A percentile compares a stretch with the other conserved stretches of the same genome.
Evolutionary conservation across 1,284 basidiomycete genomes (phyloP).

Genomic region (Apiotrichum mycotoxinovorans): DNA sequence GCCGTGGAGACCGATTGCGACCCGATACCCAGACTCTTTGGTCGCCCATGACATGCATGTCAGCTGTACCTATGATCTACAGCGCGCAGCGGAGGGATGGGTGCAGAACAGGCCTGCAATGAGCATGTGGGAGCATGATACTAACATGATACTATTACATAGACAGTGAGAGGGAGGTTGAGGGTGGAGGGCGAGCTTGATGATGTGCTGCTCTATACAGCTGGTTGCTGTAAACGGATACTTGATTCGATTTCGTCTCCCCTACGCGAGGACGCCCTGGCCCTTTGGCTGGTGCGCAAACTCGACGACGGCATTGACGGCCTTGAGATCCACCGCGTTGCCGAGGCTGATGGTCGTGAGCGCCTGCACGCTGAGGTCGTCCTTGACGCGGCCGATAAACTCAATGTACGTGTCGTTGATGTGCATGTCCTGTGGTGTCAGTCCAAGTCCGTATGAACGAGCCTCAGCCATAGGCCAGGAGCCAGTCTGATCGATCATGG

Average conservation of each 20-base stretch:
- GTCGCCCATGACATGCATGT: conserved; percentile 14
- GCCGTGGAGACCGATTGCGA: conserved; percentile 2
- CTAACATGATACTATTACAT: conserved; percentile 2
- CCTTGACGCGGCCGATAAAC: conserved; percentile 66
- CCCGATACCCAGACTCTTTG: conserved; percentile 15
- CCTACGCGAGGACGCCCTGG: conserved; percentile 34
- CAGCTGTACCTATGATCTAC: conserved; percentile 13
- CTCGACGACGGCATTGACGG: conserved; percentile 43
- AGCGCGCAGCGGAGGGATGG: not conserved
- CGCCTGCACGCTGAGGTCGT: conserved; percentile 62
- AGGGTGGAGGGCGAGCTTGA: too few relatives aligned
- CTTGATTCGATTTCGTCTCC: not conserved
- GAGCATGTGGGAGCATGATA: not conserved
- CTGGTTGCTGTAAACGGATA: too few relatives aligned
- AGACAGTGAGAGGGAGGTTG: too few relatives aligned
- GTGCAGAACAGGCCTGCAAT: too few relatives aligned
- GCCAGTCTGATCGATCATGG: too few relatives aligned
- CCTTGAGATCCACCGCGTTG: conserved; percentile 54
- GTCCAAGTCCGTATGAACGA: not conserved
- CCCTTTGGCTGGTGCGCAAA: conserved; percentile 41
- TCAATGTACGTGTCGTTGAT: conserved; percentile 64
- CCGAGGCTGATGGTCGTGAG: conserved; percentile 63
- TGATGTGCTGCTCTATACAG: too few relatives aligned
- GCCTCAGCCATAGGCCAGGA: too few relatives aligned
- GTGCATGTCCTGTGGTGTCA: conserved; percentile 52